A percentile compares a stretch with the other conserved stretches of the same genome.
Conservation (phyloP, 192 early-diverging fungal species). For the Mortierella hygrophila region DNA sequence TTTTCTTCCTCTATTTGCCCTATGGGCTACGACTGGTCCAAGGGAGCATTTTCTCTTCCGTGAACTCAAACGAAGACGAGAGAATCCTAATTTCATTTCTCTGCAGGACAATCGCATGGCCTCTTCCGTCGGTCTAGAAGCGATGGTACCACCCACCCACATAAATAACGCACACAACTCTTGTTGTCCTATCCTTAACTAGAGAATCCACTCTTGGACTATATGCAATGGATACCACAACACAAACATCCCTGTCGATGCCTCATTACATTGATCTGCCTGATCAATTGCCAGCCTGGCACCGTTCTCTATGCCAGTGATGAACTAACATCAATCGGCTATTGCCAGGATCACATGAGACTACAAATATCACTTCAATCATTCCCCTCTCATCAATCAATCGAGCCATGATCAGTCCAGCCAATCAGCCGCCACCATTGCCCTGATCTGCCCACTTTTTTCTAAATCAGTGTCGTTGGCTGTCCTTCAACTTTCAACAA, state of each 20-base stretch:
- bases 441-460: slow-evolving; percentile 16
- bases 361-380: not conserved
- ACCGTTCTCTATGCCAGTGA: not conserved
- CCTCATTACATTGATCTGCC: not conserved
- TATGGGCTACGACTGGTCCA: not conserved
- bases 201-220: no score
- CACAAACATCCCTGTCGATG: no score
- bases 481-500: not conserved
- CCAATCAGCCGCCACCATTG: slow-evolving; percentile 29
- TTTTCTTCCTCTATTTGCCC: not conserved
- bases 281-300: not conserved
- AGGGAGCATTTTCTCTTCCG: not conserved
- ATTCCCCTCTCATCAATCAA: slow-evolving; percentile 16
- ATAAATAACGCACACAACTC: not conserved
- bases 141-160: not conserved
- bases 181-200: no score
- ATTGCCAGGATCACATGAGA: not conserved
- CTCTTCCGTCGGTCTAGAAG: no score
- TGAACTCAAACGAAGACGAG: not conserved
- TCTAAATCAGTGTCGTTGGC: not conserved
- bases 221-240: not conserved
- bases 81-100: no score
- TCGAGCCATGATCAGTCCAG: slow-evolving; percentile 32
- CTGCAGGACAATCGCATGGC: no score
- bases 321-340: not conserved